These are phyloP conservation scores for Yamadazyma pseudoaaseri DNA, from an alignment of 1,139 yeast species.

Conservation along the genomic window DNA sequence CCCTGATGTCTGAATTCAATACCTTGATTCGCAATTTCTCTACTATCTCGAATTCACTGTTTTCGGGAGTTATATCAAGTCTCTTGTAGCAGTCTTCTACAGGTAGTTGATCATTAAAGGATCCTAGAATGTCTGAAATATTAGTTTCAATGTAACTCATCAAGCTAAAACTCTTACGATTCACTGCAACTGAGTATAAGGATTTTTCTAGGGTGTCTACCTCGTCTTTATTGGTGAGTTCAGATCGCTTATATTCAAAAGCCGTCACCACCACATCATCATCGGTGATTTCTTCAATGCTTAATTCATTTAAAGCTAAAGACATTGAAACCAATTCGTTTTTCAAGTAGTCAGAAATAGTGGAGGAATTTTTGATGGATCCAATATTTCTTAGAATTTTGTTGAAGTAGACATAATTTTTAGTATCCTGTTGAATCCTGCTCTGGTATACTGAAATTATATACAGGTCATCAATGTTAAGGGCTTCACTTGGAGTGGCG, in stretches of 20 bases:
- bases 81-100: slow-evolving; percentile 21
- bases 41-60: slow-evolving; percentile 57
- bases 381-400: slow-evolving; percentile 44
- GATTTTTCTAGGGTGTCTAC: slow-evolving; percentile 34
- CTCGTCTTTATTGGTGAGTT: slow-evolving; percentile 48
- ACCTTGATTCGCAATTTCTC: slow-evolving; percentile 50
- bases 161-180: slow-evolving; percentile 41
- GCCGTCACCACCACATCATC: slow-evolving; percentile 77
- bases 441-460: slow-evolving; percentile 48
- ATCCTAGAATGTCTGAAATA: slow-evolving; percentile 31
- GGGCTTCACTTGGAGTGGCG: slow-evolving; percentile 7
- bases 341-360: slow-evolving; percentile 44
- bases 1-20: slow-evolving; percentile 36
- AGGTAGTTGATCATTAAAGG: slow-evolving; percentile 5
- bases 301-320: slow-evolving; percentile 62
- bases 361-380: slow-evolving; percentile 41
- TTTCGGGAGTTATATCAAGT: slow-evolving; percentile 42
- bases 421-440: slow-evolving; percentile 33
- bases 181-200: slow-evolving; percentile 40
- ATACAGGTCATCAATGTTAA: slow-evolving; percentile 37
- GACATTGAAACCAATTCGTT: slow-evolving; percentile 53
- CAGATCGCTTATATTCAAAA: slow-evolving; percentile 59
- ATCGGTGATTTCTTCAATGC: slow-evolving; percentile 64
- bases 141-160: slow-evolving; percentile 47
- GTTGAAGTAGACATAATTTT: slow-evolving; percentile 34